phyloP scores from a whole-genome alignment of 371 early-diverging fungal species.

The Amoeboaphelidium protococcarum region DNA sequence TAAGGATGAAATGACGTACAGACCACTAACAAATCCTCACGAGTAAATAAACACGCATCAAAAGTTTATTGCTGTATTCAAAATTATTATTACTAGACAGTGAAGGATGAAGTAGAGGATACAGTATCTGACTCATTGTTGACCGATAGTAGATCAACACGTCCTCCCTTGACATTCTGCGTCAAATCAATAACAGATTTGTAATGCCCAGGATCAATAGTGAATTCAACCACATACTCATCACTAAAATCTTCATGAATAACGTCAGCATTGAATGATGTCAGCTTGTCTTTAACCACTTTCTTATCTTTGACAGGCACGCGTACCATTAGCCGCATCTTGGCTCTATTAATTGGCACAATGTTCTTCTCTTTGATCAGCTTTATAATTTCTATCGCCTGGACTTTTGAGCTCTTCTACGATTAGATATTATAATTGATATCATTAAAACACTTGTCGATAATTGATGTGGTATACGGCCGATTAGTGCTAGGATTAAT shows the following conservation, averaged over 20 bases:
- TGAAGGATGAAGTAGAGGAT: too few species aligned
- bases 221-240: too few species aligned
- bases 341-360: constrained; percentile 73
- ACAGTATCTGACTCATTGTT: too few species aligned
- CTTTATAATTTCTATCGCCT: constrained; percentile 71
- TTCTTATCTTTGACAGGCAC: constrained; percentile 61
- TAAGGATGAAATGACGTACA: too few species aligned
- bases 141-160: too few species aligned
- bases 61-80: too few species aligned
- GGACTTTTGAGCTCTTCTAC: constrained; percentile 51
- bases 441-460: constrained; percentile 84
- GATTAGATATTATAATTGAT: constrained; percentile 67
- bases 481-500: constrained; percentile 81
- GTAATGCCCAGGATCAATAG: too few species aligned
- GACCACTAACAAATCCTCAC: too few species aligned
- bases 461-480: constrained; percentile 83
- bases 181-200: too few species aligned
- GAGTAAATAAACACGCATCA: too few species aligned
- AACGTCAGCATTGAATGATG: constrained; percentile 29
- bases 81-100: too few species aligned
- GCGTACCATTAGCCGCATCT: constrained; percentile 58
- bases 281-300: constrained; percentile 46
- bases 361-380: constrained; percentile 57
- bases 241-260: constrained; percentile 88
- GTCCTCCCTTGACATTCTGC: too few species aligned